Evolutionary conservation across 208 protist genomes (phyloP).

Genomic region (Lotmaria passim): DNA sequence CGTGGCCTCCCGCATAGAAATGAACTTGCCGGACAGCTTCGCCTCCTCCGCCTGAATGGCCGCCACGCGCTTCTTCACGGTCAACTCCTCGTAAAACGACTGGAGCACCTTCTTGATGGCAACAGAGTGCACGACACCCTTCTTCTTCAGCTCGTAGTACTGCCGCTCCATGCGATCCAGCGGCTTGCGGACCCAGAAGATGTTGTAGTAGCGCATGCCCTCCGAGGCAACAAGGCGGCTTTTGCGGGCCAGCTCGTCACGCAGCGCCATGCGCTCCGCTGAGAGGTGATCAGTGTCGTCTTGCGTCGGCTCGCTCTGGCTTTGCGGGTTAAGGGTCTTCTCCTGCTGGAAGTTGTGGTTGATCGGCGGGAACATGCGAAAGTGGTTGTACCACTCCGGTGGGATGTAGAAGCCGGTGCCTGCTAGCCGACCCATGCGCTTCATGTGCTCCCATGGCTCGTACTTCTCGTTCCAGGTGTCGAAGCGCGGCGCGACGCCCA

Average conservation of each 20-base stretch:
- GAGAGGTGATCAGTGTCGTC: conserved; percentile 61
- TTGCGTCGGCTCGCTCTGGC: conserved; percentile 78
- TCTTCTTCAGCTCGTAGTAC: conserved; percentile 81
- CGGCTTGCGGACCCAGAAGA: conserved; percentile 92
- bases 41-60: conserved; percentile 91
- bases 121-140: conserved; percentile 69
- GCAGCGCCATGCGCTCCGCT: conserved; percentile 71
- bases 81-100: conserved; percentile 79
- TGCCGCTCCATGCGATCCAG: conserved; percentile 91
- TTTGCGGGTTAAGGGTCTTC: conserved; percentile 89
- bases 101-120: conserved; percentile 84
- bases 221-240: conserved; percentile 85
- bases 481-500: conserved; percentile 85
- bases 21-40: conserved; percentile 87
- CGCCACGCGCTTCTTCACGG: conserved; percentile 84
- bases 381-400: conserved; percentile 93
- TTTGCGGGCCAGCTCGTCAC: conserved; percentile 81
- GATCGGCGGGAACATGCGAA: conserved; percentile 92
- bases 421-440: conserved; percentile 84
- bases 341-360: conserved; percentile 91
- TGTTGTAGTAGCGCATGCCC: conserved; percentile 93
- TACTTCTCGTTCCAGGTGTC: conserved; percentile 92
- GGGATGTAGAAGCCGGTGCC: conserved; percentile 94
- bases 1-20: conserved; percentile 90
- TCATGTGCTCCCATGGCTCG: conserved; percentile 91